Base-by-base conservation (phyloP, 2,329 filamentous ascomycete genomes). In the Pseudomassariella vexata region DNA sequence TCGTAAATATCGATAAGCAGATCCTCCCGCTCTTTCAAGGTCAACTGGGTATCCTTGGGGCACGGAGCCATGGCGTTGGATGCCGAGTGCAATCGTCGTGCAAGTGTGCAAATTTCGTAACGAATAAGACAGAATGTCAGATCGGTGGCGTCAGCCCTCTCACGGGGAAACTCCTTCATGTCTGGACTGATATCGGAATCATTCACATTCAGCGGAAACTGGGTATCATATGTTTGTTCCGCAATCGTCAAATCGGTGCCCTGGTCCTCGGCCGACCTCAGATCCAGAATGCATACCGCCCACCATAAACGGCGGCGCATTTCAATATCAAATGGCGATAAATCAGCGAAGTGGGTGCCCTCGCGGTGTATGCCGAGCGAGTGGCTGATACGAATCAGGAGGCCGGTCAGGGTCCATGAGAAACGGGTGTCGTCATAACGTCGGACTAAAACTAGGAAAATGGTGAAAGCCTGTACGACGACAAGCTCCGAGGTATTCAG, bases 281-380 rank as follows among this genome's bases (percentile, higher is more conserved):
- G 59, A 39, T 84, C 79, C 2, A 82, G 48, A 4, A 76, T 64
- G 25, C 71, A 64, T 3, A 83, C 60, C 14, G 69, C 65, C 68
- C 76, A 81, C 65, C 78, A 83, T 0, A 80, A 49, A 2, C 79
- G 63, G 5, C 79, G 65, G 12, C 78, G 66, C 55, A 81, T 74
- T 46, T 83, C 76, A 6, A 70, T 63, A 28, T 82, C 73, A 35
- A 78, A 82, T 0, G 73, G 70, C 0, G 65, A 65, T 2, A 82
- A 46, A 9, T 70, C 65, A 5, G 53, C 67, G 46, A 69, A 69
- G 31, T 65, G 55, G 3, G 59, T 60, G 10, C 71, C 70, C 25
- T 83, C 79, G n/a, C 71, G 62, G 34, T 78, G 73, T 20, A 77
- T 56, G 1, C 73, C 71, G 16, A 77, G 56, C 8, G 66, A 63